Conservation (phyloP, 352 stramenopile genomes). For the Globisporangium iwayamae region DNA sequence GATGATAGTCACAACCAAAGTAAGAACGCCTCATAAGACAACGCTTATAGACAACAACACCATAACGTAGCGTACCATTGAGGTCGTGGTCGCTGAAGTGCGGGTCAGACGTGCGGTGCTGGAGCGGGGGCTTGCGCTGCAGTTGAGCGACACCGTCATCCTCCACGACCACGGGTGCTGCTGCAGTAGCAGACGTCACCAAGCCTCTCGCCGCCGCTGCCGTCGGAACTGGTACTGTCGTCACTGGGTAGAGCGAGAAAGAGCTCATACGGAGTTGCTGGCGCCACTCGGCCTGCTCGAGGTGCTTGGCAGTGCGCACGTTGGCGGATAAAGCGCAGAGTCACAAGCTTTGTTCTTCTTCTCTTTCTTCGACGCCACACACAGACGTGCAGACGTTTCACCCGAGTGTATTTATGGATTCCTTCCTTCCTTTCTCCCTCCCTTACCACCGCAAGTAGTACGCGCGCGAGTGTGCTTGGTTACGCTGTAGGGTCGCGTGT, state of each 20-base stretch:
- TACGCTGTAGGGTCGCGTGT: too few relatives aligned
- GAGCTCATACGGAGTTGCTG: constrained; percentile 16
- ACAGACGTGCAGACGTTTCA: too few relatives aligned
- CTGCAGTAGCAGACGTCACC: not conserved
- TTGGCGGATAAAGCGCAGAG: constrained; percentile 1
- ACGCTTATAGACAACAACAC: constrained; percentile 9
- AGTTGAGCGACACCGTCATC: not conserved
- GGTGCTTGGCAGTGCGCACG: not conserved
- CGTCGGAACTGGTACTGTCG: not conserved
- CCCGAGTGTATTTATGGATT: too few relatives aligned
- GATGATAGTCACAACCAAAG: not conserved
- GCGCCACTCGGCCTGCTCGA: constrained; percentile 16
- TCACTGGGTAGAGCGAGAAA: constrained; percentile 16
- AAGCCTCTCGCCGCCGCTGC: not conserved
- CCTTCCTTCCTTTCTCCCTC: too few relatives aligned
- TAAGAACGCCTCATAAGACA: not conserved
- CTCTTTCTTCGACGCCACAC: not conserved
- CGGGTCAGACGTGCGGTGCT: constrained; percentile 62
- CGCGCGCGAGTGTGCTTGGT: too few relatives aligned
- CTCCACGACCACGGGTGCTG: not conserved
- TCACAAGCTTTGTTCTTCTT: not conserved
- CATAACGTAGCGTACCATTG: constrained; percentile 24
- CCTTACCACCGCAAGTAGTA: too few relatives aligned
- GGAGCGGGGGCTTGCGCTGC: constrained; percentile 30
- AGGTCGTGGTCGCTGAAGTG: constrained; percentile 55